These are phyloP conservation scores for Centrapalus pauciflorus DNA, from an alignment of 129 eudicot genomes.

Conservation along the genomic window DNA sequence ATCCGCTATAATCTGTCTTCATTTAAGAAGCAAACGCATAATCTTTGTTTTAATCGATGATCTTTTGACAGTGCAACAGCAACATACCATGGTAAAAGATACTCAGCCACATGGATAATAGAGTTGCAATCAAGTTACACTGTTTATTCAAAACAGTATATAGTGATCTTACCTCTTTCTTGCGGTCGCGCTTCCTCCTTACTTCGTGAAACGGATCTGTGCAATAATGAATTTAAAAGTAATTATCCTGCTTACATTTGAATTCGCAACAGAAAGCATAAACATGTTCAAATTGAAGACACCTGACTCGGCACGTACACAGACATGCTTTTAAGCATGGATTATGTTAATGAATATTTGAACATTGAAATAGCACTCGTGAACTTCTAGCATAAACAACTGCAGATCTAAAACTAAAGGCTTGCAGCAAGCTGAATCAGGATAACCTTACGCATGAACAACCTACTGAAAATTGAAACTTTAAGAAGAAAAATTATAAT, in stretches of 20 bases:
- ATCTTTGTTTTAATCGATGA: not conserved
- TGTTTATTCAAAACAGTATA: not conserved
- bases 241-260: not conserved
- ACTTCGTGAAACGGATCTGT: conserved; percentile 94
- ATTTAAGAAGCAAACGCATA: not conserved
- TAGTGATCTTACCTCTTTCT: conserved; percentile 58
- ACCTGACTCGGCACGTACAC: not conserved
- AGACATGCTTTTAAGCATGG: not conserved
- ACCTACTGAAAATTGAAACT: not conserved
- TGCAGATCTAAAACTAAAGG: not conserved
- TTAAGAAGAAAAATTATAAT: not conserved
- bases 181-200: conserved; percentile 71
- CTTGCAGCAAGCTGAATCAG: not conserved
- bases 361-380: not conserved
- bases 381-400: not conserved
- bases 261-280: not conserved
- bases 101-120: not conserved
- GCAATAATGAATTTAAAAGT: conserved; percentile 18
- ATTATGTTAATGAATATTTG: not conserved
- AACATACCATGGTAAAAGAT: not conserved
- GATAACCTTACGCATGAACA: not conserved
- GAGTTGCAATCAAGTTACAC: not conserved
- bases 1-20: not conserved
- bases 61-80: not conserved
- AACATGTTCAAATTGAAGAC: not conserved